phyloP scores from a whole-genome alignment of 2,329 filamentous ascomycete genomes.

The Trichoderma koningiopsis region DNA sequence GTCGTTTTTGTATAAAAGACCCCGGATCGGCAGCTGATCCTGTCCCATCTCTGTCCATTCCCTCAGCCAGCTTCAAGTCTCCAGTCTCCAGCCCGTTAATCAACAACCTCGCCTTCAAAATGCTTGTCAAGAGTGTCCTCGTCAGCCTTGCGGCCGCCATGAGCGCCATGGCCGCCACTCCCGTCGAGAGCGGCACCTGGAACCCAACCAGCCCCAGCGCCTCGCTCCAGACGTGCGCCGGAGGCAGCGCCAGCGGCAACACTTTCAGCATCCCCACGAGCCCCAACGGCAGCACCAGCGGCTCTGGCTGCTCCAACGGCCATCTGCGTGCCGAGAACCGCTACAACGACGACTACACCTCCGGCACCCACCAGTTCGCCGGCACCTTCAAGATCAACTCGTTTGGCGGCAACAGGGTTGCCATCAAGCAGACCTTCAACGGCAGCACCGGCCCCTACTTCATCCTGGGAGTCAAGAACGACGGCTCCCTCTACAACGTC shows the following conservation, averaged over 20 bases:
- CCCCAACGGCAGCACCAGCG: slow-evolving; percentile 29
- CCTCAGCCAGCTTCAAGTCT: slow-evolving; percentile 2
- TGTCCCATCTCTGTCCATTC: neutral
- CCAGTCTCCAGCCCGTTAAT: neutral
- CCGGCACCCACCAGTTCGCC: slow-evolving; percentile 32
- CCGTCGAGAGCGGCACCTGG: slow-evolving; percentile 30
- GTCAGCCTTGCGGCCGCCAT: slow-evolving; percentile 24
- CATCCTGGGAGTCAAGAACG: slow-evolving; percentile 29
- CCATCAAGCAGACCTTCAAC: slow-evolving; percentile 35
- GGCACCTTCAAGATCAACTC: slow-evolving; percentile 33
- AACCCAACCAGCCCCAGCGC: slow-evolving; percentile 16
- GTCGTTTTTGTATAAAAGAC: slow-evolving; percentile 10
- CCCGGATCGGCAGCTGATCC: slow-evolving; percentile 8
- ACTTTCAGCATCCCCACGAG: slow-evolving; percentile 28
- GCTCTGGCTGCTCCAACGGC: slow-evolving; percentile 31
- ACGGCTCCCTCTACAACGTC: slow-evolving; percentile 31
- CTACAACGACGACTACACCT: slow-evolving; percentile 30
- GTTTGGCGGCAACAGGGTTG: slow-evolving; percentile 30
- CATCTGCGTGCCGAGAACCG: slow-evolving; percentile 32
- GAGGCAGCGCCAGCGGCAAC: slow-evolving; percentile 29
- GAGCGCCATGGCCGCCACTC: slow-evolving; percentile 25
- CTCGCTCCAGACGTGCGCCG: slow-evolving; percentile 27
- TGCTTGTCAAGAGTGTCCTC: slow-evolving; percentile 25
- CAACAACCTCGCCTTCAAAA: neutral
- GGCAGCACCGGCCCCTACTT: slow-evolving; percentile 30